Conservation (phyloP, 257 asterid genomes). For the Lycium ferocissimum region DNA sequence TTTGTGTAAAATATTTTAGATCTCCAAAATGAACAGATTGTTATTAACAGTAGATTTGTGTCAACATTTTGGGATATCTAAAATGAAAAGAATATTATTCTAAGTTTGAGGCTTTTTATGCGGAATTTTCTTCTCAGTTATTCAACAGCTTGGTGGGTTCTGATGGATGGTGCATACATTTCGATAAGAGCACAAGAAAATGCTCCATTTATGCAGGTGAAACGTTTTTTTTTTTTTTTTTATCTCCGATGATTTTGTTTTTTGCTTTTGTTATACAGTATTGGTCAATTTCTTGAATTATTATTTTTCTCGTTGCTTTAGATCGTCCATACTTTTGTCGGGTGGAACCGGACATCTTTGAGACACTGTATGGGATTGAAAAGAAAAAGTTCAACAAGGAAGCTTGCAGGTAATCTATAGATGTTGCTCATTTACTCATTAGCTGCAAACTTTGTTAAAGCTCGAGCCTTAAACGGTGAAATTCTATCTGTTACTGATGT, state of each 20-base stretch:
- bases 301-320: conserved; percentile 22
- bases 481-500: background rate
- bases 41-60: background rate
- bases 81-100: background rate
- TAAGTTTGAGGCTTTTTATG: background rate
- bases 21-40: background rate
- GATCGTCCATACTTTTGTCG: conserved; percentile 94
- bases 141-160: conserved; percentile 80
- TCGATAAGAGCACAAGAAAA: conserved; percentile 74
- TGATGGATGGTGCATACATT: conserved; percentile 97
- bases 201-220: conserved; percentile 86
- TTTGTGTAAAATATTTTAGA: background rate
- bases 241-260: background rate
- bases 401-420: conserved; percentile 78
- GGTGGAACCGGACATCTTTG: conserved; percentile 77
- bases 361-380: conserved; percentile 72
- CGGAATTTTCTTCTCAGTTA: conserved; percentile 46
- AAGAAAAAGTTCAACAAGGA: conserved; percentile 83
- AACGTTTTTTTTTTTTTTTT: conserved; percentile 8
- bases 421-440: background rate
- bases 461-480: background rate
- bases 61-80: background rate
- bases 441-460: background rate
- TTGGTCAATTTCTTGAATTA: background rate
- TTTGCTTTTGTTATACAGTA: background rate